Conservation (phyloP, 192 early-diverging fungal species). For the Entrophospora sp. region DNA sequence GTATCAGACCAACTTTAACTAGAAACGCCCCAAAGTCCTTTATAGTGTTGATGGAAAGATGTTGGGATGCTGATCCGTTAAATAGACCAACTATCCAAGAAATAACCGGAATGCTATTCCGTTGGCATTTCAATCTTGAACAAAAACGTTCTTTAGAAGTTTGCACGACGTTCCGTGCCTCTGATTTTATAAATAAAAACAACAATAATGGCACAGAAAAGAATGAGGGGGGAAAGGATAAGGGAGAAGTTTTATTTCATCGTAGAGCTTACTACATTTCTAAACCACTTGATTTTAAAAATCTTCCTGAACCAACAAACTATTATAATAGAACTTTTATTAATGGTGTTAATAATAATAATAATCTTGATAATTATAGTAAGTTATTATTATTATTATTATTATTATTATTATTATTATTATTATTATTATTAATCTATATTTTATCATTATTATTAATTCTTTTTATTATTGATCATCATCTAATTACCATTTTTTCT, state of each 20-base stretch:
- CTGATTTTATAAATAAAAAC: background rate
- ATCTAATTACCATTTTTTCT: too few relatives aligned
- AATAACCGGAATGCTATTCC: constrained; percentile 2
- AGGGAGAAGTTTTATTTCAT: too few relatives aligned
- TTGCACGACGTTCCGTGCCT: background rate
- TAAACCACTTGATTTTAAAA: background rate
- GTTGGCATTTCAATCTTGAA: background rate
- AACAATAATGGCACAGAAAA: too few relatives aligned
- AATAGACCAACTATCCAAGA: background rate
- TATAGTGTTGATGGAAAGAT: constrained; percentile 1
- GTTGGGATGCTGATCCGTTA: constrained; percentile 8
- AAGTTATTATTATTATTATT: too few relatives aligned
- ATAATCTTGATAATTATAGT: too few relatives aligned
- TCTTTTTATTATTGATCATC: too few relatives aligned
- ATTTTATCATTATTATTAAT: too few relatives aligned
- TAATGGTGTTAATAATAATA: too few relatives aligned
- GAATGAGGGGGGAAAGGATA: too few relatives aligned
- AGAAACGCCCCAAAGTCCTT: background rate
- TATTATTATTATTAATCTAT: too few relatives aligned
- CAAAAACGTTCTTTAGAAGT: background rate
- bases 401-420: too few relatives aligned
- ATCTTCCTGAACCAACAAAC: constrained; percentile 8
- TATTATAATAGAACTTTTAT: background rate
- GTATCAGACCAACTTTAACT: background rate
- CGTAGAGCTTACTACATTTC: background rate